Conservation (phyloP, 1,284 basidiomycete genomes). For the Ceratobasidium theobromae region DNA sequence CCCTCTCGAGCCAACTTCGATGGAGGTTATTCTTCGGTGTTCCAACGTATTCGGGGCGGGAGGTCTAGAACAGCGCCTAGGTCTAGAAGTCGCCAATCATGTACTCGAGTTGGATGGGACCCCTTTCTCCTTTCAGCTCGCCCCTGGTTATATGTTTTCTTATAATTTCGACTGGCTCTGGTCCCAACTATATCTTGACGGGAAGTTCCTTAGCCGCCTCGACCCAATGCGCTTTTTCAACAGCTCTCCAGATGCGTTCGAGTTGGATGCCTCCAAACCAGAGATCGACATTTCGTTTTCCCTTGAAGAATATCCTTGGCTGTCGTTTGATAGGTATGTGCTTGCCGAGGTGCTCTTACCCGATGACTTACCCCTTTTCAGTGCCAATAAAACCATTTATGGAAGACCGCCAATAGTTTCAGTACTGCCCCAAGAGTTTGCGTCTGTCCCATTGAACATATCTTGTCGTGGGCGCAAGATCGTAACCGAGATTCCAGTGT, state of each 20-base stretch:
- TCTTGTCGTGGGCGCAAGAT: background rate
- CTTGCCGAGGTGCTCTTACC: background rate
- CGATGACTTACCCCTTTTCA: background rate
- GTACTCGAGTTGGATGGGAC: slow-evolving; percentile 3
- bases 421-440: background rate
- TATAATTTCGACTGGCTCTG: slow-evolving; percentile 4
- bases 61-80: background rate
- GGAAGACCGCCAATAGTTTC: background rate
- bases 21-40: slow-evolving; percentile 7
- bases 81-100: background rate
- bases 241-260: background rate
- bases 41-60: slow-evolving; percentile 17
- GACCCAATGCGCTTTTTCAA: background rate
- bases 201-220: background rate
- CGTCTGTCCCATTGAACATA: slow-evolving; percentile 15
- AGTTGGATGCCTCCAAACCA: background rate
- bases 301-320: slow-evolving; percentile 14
- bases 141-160: background rate
- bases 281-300: slow-evolving; percentile 8
- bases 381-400: background rate
- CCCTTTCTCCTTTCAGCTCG: background rate
- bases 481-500: background rate
- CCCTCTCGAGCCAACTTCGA: slow-evolving; percentile 8
- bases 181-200: background rate
- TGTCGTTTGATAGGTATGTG: slow-evolving; percentile 8